Evolutionary conservation across 1,139 yeast genomes (phyloP).

Genomic region (Lodderomyces metapsilosis): DNA sequence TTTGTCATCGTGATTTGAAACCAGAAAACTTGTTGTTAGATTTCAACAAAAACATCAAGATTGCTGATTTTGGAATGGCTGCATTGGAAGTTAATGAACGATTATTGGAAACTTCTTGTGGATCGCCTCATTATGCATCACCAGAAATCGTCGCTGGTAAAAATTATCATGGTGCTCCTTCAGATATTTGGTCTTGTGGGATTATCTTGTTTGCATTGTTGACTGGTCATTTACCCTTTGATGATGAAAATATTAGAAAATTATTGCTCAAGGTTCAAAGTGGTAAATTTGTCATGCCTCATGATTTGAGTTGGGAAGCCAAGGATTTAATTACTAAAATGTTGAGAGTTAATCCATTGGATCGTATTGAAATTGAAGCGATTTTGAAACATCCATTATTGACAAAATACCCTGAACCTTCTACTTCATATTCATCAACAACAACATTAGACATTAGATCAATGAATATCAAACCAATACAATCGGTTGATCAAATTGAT

Average conservation of each 20-base stretch:
- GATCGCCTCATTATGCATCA: constrained; percentile 97
- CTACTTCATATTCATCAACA: constrained; percentile 16
- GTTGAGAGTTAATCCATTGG: constrained; percentile 76
- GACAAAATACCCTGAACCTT: constrained; percentile 59
- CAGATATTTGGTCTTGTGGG: constrained; percentile 99
- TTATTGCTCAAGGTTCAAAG: constrained; percentile 85
- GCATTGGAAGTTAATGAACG: constrained; percentile 87
- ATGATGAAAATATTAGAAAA: constrained; percentile 89
- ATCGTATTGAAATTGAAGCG: constrained; percentile 71
- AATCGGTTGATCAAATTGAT: constrained; percentile 62
- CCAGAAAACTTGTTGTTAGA: constrained; percentile 92
- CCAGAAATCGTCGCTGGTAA: constrained; percentile 97
- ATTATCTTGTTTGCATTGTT: constrained; percentile 88
- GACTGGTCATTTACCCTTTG: constrained; percentile 95
- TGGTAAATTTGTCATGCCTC: constrained; percentile 85
- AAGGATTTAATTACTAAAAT: constrained; percentile 79
- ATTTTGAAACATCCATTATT: constrained; percentile 80
- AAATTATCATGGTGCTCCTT: constrained; percentile 93
- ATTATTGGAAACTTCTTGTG: constrained; percentile 91
- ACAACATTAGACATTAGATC: constrained; percentile 23
- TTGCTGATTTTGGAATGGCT: constrained; percentile 99
- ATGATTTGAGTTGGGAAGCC: constrained; percentile 76
- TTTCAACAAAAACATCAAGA: constrained; percentile 83
- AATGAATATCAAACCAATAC: constrained; percentile 47
- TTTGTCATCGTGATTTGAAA: constrained; percentile 92